Evolutionary conservation across 768 basidiomycete genomes (phyloP).

Genomic region (Tylopilus subfusipes): DNA sequence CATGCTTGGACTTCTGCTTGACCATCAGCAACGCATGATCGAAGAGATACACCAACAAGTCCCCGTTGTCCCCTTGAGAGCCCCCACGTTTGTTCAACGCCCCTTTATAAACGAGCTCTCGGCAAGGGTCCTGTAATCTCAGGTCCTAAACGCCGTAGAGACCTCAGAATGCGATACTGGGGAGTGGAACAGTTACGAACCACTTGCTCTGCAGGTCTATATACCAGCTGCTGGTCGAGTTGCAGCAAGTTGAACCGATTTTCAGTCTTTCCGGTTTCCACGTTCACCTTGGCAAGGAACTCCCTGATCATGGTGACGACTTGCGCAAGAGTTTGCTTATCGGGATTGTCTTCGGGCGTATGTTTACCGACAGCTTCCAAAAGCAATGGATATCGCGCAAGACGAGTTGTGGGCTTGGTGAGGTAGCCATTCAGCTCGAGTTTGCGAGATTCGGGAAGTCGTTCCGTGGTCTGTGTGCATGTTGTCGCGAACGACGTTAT

Average conservation of each 20-base stretch:
- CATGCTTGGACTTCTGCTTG: slow-evolving; percentile 89
- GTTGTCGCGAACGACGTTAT: not conserved
- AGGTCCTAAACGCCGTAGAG: slow-evolving; percentile 56
- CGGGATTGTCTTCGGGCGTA: slow-evolving; percentile 85
- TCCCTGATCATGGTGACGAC: slow-evolving; percentile 74
- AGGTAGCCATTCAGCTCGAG: slow-evolving; percentile 96
- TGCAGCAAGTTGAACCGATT: slow-evolving; percentile 95
- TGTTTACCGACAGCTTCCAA: slow-evolving; percentile 91
- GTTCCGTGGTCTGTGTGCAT: slow-evolving; percentile 71
- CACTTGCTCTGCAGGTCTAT: slow-evolving; percentile 86
- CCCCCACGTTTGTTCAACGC: slow-evolving; percentile 80
- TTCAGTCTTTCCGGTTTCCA: slow-evolving; percentile 92
- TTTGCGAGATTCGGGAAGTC: slow-evolving; percentile 91
- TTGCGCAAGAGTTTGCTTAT: slow-evolving; percentile 73
- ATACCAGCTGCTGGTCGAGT: slow-evolving; percentile 86
- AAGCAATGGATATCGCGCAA: slow-evolving; percentile 94
- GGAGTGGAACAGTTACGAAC: slow-evolving; percentile 43
- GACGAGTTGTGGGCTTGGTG: slow-evolving; percentile 95
- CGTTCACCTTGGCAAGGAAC: slow-evolving; percentile 85
- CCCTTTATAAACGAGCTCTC: slow-evolving; percentile 91
- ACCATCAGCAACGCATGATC: slow-evolving; percentile 96
- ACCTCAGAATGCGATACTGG: not conserved
- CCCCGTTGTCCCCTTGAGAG: slow-evolving; percentile 72
- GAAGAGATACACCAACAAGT: slow-evolving; percentile 91
- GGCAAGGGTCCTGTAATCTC: slow-evolving; percentile 78